phyloP scores from a whole-genome alignment of 2,329 filamentous ascomycete species.

The Blumeria hordei region DNA sequence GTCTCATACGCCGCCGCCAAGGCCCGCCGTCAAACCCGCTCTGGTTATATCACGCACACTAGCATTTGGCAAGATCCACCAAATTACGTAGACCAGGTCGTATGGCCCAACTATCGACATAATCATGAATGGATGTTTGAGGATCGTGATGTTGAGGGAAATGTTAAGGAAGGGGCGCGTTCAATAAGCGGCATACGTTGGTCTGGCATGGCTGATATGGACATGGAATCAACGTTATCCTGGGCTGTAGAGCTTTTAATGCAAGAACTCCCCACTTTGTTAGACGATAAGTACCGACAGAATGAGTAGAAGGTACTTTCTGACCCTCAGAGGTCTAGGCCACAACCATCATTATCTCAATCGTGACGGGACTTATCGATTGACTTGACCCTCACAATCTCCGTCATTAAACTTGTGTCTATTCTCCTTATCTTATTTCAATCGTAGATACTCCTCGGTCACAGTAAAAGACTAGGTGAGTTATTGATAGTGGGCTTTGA shows the following conservation, averaged over 20 bases:
- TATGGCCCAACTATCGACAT: conserved; percentile 83
- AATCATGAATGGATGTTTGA: conserved; percentile 65
- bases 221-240: conserved; percentile 35
- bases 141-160: conserved; percentile 35
- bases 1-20: conserved; percentile 41
- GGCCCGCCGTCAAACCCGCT: conserved; percentile 38
- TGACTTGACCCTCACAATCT: too few relatives aligned
- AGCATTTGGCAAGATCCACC: conserved; percentile 93
- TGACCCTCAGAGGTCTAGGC: too few relatives aligned
- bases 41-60: conserved; percentile 58
- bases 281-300: too few relatives aligned
- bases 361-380: too few relatives aligned
- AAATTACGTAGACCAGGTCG: conserved; percentile 78
- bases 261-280: conserved; percentile 1
- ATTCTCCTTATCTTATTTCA: too few relatives aligned
- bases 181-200: conserved; percentile 24
- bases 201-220: conserved; percentile 23
- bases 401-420: too few relatives aligned
- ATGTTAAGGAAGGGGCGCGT: conserved; percentile 22
- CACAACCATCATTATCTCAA: too few relatives aligned
- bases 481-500: too few relatives aligned
- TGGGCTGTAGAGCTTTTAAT: conserved; percentile 47
- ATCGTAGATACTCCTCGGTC: too few relatives aligned
- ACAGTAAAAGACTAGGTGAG: too few relatives aligned
- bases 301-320: too few relatives aligned